Base-by-base conservation (phyloP, 2,329 filamentous ascomycete genomes). In the Aspergillus persii region DNA sequence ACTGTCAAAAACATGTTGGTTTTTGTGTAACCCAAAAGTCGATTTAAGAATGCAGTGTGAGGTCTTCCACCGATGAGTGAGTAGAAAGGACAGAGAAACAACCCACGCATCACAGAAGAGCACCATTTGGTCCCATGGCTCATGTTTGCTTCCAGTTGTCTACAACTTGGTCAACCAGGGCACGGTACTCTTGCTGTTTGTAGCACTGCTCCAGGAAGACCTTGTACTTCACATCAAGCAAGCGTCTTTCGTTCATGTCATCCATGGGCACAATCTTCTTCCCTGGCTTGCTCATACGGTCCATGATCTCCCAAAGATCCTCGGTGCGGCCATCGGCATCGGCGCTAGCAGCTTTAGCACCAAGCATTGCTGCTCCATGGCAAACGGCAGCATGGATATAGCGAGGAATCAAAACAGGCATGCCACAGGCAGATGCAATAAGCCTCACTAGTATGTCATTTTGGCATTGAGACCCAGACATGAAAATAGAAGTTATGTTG, bases 391-490 rank as follows among this genome's bases (percentile, higher is more conserved):
- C 94, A 72, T 96, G 91, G 60, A 97, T 92, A 70, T 99, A 98
- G 54, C 89, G 85, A 0, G 95, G 95, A 57, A 98, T 96, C 41
- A 97, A 81, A 23, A 99, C 94, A 1, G 94, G 94, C 88, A 96
- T 93, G 66, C 87, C 83, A 77, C 94, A 98, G 0, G 89, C 90
- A 0, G 93, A 95, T 12, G 95, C 92, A 68, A 99, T 89, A 15
- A 99, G 86, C 59, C 87, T 84, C 89, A 99, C 96, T 57, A 99
- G 83, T 61, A 98, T 86, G 36, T 89, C 86, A 76, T 99, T 99
- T 78, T 97, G 93, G 81, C 95, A 99, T 76, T 98, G 95, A 9
- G 91, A 96, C 61, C 95, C 95, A 4, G 92, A 96, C 95, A 99
- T 98, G 85, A 98, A 99, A 77, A 99, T 96, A 63, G 89, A 94